Percentiles rank a stretch among this genome's conserved stretches.
Evolutionary conservation across 2,329 filamentous ascomycete species (phyloP).

Genomic region (Aureobasidium sp.): DNA sequence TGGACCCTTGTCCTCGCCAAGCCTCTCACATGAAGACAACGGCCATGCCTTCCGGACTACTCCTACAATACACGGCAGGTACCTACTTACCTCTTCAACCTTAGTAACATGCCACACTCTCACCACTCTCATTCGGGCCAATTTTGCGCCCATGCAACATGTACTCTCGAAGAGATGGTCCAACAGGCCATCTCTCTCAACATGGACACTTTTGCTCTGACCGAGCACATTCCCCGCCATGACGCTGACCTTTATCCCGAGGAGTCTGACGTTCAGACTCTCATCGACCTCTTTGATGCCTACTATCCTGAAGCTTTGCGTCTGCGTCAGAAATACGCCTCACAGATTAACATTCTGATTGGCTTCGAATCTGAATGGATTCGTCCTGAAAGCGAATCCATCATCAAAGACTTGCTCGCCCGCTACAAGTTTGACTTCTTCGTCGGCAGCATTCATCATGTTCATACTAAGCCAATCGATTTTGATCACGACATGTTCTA

Average conservation of each 20-base stretch:
- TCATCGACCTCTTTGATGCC: conserved; percentile 53
- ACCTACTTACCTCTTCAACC: neutral
- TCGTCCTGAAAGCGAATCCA: conserved; percentile 55
- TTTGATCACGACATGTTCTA: conserved; percentile 65
- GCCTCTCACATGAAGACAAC: conserved; percentile 6
- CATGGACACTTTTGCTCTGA: conserved; percentile 78
- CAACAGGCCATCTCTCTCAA: conserved; percentile 68
- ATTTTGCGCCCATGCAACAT: conserved; percentile 88
- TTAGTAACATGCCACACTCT: conserved; percentile 79
- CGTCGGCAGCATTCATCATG: conserved; percentile 88
- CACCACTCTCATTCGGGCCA: conserved; percentile 98
- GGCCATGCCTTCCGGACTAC: too few relatives aligned
- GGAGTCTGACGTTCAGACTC: conserved; percentile 51
- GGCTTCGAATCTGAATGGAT: conserved; percentile 96
- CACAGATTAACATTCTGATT: conserved; percentile 70
- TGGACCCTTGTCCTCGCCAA: conserved; percentile 10
- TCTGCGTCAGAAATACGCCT: conserved; percentile 62
- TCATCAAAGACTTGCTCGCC: conserved; percentile 53
- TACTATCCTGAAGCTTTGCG: conserved; percentile 71
- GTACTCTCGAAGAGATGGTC: conserved; percentile 77
- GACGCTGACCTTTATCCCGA: conserved; percentile 82
- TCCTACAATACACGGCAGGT: too few relatives aligned
- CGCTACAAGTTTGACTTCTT: conserved; percentile 75
- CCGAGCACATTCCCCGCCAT: conserved; percentile 89
- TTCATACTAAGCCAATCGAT: conserved; percentile 81